phyloP scores from a whole-genome alignment of 768 basidiomycete genomes.

The Galerina marginata region DNA sequence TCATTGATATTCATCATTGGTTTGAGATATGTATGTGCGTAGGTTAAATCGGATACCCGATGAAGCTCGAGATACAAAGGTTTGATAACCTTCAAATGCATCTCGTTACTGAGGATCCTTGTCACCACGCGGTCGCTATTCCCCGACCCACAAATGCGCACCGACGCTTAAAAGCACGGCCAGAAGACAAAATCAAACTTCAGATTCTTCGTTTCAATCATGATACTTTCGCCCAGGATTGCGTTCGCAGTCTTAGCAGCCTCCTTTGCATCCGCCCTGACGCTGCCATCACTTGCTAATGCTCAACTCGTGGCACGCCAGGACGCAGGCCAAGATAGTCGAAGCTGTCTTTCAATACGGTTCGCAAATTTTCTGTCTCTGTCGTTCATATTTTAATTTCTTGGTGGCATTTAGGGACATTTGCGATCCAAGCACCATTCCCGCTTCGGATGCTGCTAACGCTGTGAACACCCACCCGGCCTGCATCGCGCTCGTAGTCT shows the following conservation, averaged over 20 bases:
- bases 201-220: no score
- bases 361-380: not conserved
- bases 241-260: not conserved
- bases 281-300: not conserved
- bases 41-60: no score
- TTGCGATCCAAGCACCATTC: not conserved
- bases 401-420: not conserved
- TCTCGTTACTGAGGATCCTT: no score
- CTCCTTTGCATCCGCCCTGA: not conserved
- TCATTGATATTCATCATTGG: no score
- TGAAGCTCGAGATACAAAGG: no score
- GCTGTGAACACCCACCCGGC: slow-evolving; percentile 1
- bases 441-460: not conserved
- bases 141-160: no score
- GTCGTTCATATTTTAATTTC: not conserved
- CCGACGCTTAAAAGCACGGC: no score
- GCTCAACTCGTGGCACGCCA: not conserved
- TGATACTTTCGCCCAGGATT: no score
- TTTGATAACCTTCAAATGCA: no score
- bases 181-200: no score
- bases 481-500: slow-evolving; percentile 5
- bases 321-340: not conserved
- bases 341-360: slow-evolving; percentile 3
- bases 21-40: no score
- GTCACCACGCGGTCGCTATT: no score